These are phyloP conservation scores for Camillea tinctor DNA, from an alignment of 2,329 filamentous ascomycete genomes.

Conservation along the genomic window DNA sequence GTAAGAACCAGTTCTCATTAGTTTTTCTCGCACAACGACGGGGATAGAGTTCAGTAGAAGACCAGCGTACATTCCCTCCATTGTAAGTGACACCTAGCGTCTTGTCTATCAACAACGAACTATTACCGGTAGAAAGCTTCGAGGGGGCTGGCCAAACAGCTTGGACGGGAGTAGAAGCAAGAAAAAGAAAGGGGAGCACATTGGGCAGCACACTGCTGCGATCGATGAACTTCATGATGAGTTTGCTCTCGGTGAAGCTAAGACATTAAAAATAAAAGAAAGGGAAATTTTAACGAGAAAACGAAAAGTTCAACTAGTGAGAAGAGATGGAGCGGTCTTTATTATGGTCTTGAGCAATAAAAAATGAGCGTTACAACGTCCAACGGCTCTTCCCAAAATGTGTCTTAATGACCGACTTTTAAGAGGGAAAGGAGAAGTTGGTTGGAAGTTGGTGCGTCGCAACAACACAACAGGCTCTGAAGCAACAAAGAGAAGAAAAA, in stretches of 20 bases:
- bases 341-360: neutral
- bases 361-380: neutral
- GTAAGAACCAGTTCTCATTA: conserved; percentile 31
- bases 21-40: conserved; percentile 12
- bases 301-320: neutral
- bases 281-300: neutral
- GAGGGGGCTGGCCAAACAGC: conserved; percentile 60
- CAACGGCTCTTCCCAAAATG: neutral
- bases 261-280: conserved; percentile 13
- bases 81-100: conserved; percentile 58
- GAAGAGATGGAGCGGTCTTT: conserved; percentile 4
- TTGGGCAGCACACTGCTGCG: conserved; percentile 21
- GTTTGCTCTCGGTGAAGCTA: conserved; percentile 9
- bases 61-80: conserved; percentile 53
- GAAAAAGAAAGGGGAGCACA: conserved; percentile 38
- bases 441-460: neutral
- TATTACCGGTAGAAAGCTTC: conserved; percentile 50
- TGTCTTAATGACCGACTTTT: neutral
- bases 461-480: neutral
- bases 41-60: conserved; percentile 28
- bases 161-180: conserved; percentile 41
- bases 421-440: neutral
- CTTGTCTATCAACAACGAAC: conserved; percentile 52
- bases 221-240: conserved; percentile 18
- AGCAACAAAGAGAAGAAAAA: neutral